Base-by-base conservation (phyloP, 768 basidiomycete species). In the Leccinum variicolor region DNA sequence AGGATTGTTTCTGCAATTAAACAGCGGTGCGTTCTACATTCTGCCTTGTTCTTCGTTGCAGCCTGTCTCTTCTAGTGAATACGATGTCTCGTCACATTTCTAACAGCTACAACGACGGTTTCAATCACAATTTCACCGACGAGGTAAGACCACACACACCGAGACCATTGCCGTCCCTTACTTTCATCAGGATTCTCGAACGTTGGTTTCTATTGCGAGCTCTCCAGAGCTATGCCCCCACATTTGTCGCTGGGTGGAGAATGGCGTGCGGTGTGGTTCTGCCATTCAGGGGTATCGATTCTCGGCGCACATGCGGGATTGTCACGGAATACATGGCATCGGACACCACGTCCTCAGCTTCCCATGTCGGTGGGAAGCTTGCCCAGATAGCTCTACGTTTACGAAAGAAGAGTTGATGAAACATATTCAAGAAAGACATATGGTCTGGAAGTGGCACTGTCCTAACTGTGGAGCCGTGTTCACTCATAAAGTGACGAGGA, bases 71-170 rank as follows among this genome's bases (percentile, higher is more conserved):
- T 49, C 45, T 53, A 53, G 47, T 19, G 15, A 51, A 23, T 43
- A 39, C 39, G 28, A 71, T 71, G 67, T 33, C 68, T 45, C 66
- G 57, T 53, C 61, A 58, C 50, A 10, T 21, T n/a, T 19, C 59
- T n/a, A 59, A 50, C 31, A 10, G 5, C 58, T 50, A 57, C 33
- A 43, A 60, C 19, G 70, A 62, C 46, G 70, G 67, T 26, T 70
- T 50, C 55, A 71, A 71, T 39, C 69, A 67, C 17, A 54, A 69
- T 48, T 70, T 70, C 50, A 71, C 69, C 0, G 69, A 70, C 47
- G 67, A 71, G 62, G 69, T 69, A 52, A 51, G 53, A 21, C 17
- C 26, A 28, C 49, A 39, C 47, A n/a, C 9, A 15, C 23, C 13
- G 26, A 15, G 4, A 10, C 17, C 29, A 6, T 58, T 52, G 3